phyloP scores from a whole-genome alignment of 163 green algal genomes.

The Coccomyxa subellipsoidea region DNA sequence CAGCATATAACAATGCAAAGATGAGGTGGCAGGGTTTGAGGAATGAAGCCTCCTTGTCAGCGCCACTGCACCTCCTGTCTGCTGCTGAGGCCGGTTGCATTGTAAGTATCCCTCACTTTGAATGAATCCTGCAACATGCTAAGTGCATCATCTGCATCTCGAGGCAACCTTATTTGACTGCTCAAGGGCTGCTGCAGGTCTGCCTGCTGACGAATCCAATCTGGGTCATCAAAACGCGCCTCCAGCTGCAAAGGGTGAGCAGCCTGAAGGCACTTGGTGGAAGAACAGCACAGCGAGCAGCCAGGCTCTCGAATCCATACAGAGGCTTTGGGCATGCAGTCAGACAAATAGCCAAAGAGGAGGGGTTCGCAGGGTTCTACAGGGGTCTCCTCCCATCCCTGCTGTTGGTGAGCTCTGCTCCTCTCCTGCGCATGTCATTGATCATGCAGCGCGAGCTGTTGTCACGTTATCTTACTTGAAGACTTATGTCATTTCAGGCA shows the following conservation, averaged over 20 bases:
- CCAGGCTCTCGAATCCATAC: slow-evolving; percentile 44
- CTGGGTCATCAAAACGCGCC: slow-evolving; percentile 88
- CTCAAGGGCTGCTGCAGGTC: slow-evolving; percentile 61
- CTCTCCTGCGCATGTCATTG: no score
- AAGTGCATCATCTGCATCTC: background rate
- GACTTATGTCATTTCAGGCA: no score
- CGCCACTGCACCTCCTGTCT: slow-evolving; percentile 67
- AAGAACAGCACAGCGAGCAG: background rate
- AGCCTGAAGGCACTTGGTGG: slow-evolving; percentile 1
- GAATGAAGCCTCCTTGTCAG: slow-evolving; percentile 27
- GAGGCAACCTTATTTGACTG: background rate
- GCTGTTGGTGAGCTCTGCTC: slow-evolving; percentile 59
- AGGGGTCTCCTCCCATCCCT: slow-evolving; percentile 69
- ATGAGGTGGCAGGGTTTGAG: slow-evolving; percentile 44
- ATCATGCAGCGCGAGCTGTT: no score
- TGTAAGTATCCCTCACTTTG: slow-evolving; percentile 38
- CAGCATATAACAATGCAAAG: slow-evolving; percentile 75
- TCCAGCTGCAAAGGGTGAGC: slow-evolving; percentile 82
- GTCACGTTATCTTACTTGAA: no score
- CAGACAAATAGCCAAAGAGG: slow-evolving; percentile 50
- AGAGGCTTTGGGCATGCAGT: slow-evolving; percentile 75
- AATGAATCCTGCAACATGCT: background rate
- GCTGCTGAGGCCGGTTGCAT: slow-evolving; percentile 79
- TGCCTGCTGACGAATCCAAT: slow-evolving; percentile 88
- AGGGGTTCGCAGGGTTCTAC: slow-evolving; percentile 59